phyloP scores from a whole-genome alignment of 768 basidiomycete species.

The Boletus pseudo-olivaceus region DNA sequence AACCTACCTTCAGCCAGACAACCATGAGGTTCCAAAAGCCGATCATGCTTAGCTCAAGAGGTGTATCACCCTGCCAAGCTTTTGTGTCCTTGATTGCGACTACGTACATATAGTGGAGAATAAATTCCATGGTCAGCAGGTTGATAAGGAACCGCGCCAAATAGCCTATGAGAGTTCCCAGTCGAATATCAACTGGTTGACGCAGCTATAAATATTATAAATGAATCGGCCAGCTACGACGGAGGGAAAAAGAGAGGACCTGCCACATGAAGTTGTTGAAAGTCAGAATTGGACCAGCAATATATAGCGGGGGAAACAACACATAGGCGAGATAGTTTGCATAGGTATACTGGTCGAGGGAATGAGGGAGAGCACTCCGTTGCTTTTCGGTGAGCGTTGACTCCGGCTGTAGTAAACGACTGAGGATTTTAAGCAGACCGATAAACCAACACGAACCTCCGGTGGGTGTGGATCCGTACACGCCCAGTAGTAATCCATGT shows the following conservation, averaged over 20 bases:
- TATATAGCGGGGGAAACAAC: conserved; percentile 92
- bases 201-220: conserved; percentile 46
- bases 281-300: conserved; percentile 93
- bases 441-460: conserved; percentile 38
- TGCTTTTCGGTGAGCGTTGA: conserved; percentile 51
- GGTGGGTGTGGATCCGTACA: conserved; percentile 36
- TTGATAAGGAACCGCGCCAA: conserved; percentile 65
- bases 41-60: conserved; percentile 83
- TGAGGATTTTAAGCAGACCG: conserved; percentile 2
- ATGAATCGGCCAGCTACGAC: background rate
- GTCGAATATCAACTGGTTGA: conserved; percentile 47
- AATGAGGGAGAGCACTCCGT: conserved; percentile 54
- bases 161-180: conserved; percentile 48
- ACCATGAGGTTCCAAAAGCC: conserved; percentile 97
- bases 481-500: conserved; percentile 91
- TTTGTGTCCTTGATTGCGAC: conserved; percentile 91
- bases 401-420: conserved; percentile 22
- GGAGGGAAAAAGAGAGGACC: conserved; percentile 41
- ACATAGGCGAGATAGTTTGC: conserved; percentile 76
- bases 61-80: conserved; percentile 76
- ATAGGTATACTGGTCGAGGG: conserved; percentile 59
- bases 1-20: conserved; percentile 89
- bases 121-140: conserved; percentile 82
- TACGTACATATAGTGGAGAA: conserved; percentile 94
- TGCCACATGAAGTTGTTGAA: conserved; percentile 97